Conservation (phyloP, 768 basidiomycete species). For the Hypsizygus marmoreus region DNA sequence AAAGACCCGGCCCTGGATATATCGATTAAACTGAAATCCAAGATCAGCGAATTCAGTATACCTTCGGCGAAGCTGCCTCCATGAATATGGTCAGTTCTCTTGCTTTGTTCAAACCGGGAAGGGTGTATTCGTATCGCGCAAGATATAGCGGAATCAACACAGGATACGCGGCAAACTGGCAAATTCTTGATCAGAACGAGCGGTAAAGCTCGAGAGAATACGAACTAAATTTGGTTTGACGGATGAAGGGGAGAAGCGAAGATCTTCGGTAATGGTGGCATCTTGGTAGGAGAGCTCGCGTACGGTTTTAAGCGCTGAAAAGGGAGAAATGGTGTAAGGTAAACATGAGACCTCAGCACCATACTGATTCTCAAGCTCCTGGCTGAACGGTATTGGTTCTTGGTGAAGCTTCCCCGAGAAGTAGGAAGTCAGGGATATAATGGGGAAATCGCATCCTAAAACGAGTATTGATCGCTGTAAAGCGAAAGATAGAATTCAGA, state of each 20-base stretch:
- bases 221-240: conserved; percentile 49
- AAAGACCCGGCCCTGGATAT: conserved; percentile 23
- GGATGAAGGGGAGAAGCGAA: conserved; percentile 45
- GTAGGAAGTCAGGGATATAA: conserved; percentile 47
- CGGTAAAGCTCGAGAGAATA: conserved; percentile 9
- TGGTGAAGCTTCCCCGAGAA: conserved; percentile 26
- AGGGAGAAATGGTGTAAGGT: conserved; percentile 57
- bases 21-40: not conserved
- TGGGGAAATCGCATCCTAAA: conserved; percentile 45
- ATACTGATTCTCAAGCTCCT: conserved; percentile 47
- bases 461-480: not conserved
- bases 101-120: conserved; percentile 8
- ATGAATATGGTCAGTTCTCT: conserved; percentile 29
- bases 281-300: conserved; percentile 35
- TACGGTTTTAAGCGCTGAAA: conserved; percentile 44
- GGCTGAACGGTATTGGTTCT: conserved; percentile 47
- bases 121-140: conserved; percentile 43
- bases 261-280: conserved; percentile 35
- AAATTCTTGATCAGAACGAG: not conserved
- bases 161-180: conserved; percentile 60
- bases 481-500: not conserved
- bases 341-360: conserved; percentile 54
- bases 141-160: conserved; percentile 67
- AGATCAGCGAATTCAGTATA: conserved; percentile 14
- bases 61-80: conserved; percentile 32